Evolutionary conservation across 331 rosid species (phyloP).

Genomic region (Malus hybrid): DNA sequence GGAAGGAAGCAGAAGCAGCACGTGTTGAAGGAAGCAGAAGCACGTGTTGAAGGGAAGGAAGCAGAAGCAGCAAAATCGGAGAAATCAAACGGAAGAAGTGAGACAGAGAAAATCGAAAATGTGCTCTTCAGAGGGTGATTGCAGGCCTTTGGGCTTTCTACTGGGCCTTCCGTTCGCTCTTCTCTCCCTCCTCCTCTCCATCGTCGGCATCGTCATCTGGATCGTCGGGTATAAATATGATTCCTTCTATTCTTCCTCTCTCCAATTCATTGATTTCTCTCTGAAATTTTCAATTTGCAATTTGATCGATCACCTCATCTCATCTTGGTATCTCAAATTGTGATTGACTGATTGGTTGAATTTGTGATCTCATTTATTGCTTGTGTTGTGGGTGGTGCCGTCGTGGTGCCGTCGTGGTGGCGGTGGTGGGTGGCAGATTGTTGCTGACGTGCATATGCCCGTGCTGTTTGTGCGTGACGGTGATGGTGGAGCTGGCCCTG

Average conservation of each 20-base stretch:
- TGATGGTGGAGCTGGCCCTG: constrained; percentile 69
- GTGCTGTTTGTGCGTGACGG: constrained; percentile 80
- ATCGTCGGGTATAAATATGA: constrained; percentile 57
- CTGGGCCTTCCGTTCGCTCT: constrained; percentile 92
- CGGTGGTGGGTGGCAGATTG: constrained; percentile 40
- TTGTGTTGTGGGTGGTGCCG: too few species aligned
- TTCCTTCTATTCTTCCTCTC: not conserved
- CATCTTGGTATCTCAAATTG: not conserved
- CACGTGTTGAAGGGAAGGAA: too few species aligned
- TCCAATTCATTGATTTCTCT: not conserved
- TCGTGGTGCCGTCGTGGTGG: too few species aligned
- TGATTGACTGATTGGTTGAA: not conserved
- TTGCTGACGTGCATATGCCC: constrained; percentile 78
- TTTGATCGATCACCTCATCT: not conserved
- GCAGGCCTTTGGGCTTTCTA: constrained; percentile 91
- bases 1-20: too few species aligned
- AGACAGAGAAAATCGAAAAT: constrained; percentile 11
- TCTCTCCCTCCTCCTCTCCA: constrained; percentile 63
- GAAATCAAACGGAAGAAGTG: not conserved
- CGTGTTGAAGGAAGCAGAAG: not conserved
- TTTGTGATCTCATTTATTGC: not conserved
- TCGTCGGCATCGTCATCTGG: constrained; percentile 72
- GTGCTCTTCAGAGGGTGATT: constrained; percentile 78
- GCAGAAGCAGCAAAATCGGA: too few species aligned
- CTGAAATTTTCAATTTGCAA: not conserved